phyloP scores from a whole-genome alignment of 2,329 filamentous ascomycete species.

The Aspergillus costaricaensis region DNA sequence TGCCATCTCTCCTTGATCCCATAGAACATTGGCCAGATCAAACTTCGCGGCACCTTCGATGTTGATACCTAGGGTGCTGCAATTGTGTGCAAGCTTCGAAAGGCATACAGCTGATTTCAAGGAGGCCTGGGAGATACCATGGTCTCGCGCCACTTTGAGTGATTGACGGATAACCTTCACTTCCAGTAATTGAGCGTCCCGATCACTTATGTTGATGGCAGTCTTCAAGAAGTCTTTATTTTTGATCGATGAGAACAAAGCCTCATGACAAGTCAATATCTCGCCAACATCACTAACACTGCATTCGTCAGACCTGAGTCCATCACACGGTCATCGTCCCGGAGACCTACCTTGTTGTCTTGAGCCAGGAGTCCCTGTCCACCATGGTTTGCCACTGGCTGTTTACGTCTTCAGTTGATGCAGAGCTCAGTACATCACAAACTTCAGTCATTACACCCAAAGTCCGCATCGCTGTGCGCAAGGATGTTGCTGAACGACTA shows the following conservation, averaged over 20 bases:
- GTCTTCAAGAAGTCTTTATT: conserved; percentile 66
- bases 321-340: neutral
- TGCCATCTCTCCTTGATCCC: conserved; percentile 89
- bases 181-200: conserved; percentile 70
- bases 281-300: conserved; percentile 68
- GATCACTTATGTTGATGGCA: conserved; percentile 61
- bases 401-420: conserved; percentile 62
- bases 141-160: conserved; percentile 73
- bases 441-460: conserved; percentile 79
- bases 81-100: conserved; percentile 72
- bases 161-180: conserved; percentile 75
- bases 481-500: conserved; percentile 42
- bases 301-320: conserved; percentile 20
- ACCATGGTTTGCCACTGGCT: conserved; percentile 65
- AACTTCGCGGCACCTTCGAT: conserved; percentile 76
- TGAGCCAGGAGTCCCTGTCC: conserved; percentile 74
- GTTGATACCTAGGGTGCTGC: conserved; percentile 69
- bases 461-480: conserved; percentile 61
- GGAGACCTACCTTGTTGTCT: conserved; percentile 68
- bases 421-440: conserved; percentile 70
- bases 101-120: conserved; percentile 81
- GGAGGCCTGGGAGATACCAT: conserved; percentile 81
- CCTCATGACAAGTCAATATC: conserved; percentile 80
- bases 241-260: conserved; percentile 76
- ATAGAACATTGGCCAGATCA: conserved; percentile 85